A percentile compares a stretch with the other conserved stretches of the same genome.
Evolutionary conservation across 768 basidiomycete species (phyloP).

Genomic region (Mycena leptocephala): DNA sequence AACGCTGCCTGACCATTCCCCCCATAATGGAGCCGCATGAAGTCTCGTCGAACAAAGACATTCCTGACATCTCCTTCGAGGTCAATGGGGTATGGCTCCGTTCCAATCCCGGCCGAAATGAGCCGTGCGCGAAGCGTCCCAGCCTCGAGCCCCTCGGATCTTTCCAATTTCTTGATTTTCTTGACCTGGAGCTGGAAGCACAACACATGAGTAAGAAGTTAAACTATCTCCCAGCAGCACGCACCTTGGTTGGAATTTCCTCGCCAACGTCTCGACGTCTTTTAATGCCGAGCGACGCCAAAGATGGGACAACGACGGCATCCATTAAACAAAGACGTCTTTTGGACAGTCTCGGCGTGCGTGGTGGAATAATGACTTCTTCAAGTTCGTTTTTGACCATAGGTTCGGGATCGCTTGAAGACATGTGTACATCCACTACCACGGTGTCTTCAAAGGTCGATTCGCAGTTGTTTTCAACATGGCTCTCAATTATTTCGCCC

Average conservation of each 20-base stretch:
- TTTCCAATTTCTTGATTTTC: slow-evolving; percentile 22
- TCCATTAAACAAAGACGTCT: neutral
- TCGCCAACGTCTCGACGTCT: neutral
- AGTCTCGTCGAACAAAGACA: slow-evolving; percentile 18
- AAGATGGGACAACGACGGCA: neutral
- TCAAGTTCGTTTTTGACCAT: neutral
- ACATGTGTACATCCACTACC: neutral
- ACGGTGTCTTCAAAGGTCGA: neutral
- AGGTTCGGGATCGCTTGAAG: no score
- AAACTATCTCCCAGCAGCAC: neutral
- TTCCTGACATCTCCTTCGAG: neutral
- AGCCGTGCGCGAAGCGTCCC: slow-evolving; percentile 22
- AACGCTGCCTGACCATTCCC: slow-evolving; percentile 1
- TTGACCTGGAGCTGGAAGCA: neutral
- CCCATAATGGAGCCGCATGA: slow-evolving; percentile 17
- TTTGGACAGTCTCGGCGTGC: neutral
- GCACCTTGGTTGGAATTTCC: neutral
- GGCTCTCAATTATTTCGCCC: neutral
- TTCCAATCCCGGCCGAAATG: neutral
- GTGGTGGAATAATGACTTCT: neutral
- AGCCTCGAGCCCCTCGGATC: slow-evolving; percentile 11
- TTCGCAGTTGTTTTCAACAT: neutral
- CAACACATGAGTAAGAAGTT: neutral
- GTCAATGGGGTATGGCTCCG: neutral
- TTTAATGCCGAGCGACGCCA: neutral